Conservation (phyloP, 2,329 filamentous ascomycete species). For the Trichoderma hamatum region DNA sequence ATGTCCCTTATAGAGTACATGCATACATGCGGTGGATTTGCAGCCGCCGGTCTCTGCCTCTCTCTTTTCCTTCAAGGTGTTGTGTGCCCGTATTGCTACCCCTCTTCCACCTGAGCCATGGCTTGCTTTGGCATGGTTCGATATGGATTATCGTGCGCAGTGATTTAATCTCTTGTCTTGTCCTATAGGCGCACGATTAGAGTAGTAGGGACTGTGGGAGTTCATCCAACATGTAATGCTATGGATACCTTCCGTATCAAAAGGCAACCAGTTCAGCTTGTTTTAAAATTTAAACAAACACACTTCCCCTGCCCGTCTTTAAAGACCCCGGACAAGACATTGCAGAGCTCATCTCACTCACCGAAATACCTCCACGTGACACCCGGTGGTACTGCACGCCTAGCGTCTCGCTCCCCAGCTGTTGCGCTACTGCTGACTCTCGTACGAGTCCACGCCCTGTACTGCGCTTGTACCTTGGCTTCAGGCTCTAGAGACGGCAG, state of each 20-base stretch:
- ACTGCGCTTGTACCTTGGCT: not conserved
- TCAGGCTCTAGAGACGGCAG: not conserved
- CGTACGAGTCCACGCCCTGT: not conserved
- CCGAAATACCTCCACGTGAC: conserved; percentile 9
- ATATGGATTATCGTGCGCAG: not conserved
- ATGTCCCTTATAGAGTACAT: not conserved
- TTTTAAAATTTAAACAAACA: no score
- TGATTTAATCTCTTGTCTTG: no score
- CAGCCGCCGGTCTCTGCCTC: not conserved
- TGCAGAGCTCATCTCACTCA: not conserved
- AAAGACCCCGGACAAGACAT: not conserved
- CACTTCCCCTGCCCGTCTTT: no score
- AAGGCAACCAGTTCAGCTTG: not conserved
- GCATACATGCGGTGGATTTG: not conserved
- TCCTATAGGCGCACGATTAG: no score
- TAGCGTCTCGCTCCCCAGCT: not conserved
- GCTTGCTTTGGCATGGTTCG: not conserved
- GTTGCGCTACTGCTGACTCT: not conserved
- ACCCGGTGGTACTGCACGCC: not conserved
- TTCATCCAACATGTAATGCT: no score
- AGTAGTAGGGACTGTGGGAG: no score
- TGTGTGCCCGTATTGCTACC: not conserved
- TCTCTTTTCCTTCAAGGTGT: no score
- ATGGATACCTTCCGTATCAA: no score
- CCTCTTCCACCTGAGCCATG: not conserved